Base-by-base conservation (phyloP, 2,329 filamentous ascomycete species). In the Neonectria ditissima region DNA sequence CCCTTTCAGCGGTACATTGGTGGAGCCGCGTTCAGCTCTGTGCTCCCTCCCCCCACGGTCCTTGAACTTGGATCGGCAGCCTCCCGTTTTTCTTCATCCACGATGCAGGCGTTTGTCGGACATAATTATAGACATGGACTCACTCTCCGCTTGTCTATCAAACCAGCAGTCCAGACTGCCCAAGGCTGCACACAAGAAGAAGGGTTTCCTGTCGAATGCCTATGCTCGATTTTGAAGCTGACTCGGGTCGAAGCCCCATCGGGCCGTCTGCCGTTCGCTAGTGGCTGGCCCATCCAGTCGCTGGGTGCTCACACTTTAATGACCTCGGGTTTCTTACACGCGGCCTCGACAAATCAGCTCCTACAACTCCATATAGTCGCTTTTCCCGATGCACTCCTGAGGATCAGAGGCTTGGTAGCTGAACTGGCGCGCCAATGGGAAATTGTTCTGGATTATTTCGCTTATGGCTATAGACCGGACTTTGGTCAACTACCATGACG, bases 21-120 rank as follows among this genome's bases (percentile, higher is more conserved):
- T 48, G 59, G 54, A 18, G 53, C 22, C 47, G 30, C 11, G 41
- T 47, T 62, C 54, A 62, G 52, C 53, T 53, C 37, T 41, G 53
- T 45, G 37, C 44, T 48, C 57, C 43, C 50, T 54, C 59, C 43
- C 51, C 24, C 45, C 59, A 24, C 43, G 37, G 22, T 43, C 20
- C 26, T 39, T 51, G 44, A 10, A 24, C 44, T 32, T 48, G 51
- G 59, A 53, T 57, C 41, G 51, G 32, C 54, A 54, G 14, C 48
- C 32, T 52, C 44, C 9, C 34, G 10, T n/a, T 50, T 4, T 26
- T 47, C n/a, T 43, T 28, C n/a, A 20, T n/a, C 39, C 28, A 16
- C 16, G 13, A 45, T 24, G 18, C 28, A 4, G 34, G 54, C 41
- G 22, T 50, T n/a, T 32, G 43, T 24, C 28, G 34, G 50, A 55